Percentiles rank a stretch among this genome's conserved stretches.
Evolutionary conservation across 2,329 filamentous ascomycete species (phyloP).

Genomic region (Plenodomus biglobosus): DNA sequence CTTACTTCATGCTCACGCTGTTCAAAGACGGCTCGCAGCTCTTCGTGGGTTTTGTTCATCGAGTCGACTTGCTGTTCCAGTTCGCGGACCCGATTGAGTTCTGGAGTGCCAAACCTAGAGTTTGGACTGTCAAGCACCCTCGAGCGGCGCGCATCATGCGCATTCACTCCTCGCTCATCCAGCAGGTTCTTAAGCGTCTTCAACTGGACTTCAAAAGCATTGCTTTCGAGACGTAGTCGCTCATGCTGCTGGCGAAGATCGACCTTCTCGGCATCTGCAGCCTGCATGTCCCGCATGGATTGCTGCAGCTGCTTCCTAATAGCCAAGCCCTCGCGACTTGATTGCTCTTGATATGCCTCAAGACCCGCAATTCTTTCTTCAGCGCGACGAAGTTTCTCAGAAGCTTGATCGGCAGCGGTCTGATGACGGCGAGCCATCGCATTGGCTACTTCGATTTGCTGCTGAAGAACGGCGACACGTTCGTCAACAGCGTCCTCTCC

Average conservation of each 20-base stretch:
- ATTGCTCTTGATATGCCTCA: slow-evolving; percentile 96
- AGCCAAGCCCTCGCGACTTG: slow-evolving; percentile 85
- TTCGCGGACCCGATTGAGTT: slow-evolving; percentile 75
- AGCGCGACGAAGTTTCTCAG: slow-evolving; percentile 85
- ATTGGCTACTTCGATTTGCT: slow-evolving; percentile 77
- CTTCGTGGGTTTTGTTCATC: slow-evolving; percentile 78
- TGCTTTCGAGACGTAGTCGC: slow-evolving; percentile 88
- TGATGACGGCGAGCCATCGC: slow-evolving; percentile 84
- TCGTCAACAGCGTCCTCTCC: slow-evolving; percentile 57
- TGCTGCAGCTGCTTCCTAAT: slow-evolving; percentile 88
- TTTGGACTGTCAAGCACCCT: slow-evolving; percentile 72
- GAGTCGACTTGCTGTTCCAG: slow-evolving; percentile 84
- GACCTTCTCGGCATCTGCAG: slow-evolving; percentile 75
- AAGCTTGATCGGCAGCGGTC: slow-evolving; percentile 79
- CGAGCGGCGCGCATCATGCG: slow-evolving; percentile 69
- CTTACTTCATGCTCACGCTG: slow-evolving; percentile 84
- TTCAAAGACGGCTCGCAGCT: slow-evolving; percentile 76
- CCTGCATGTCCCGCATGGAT: slow-evolving; percentile 78
- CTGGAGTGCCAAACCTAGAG: slow-evolving; percentile 74
- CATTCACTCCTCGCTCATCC: slow-evolving; percentile 82
- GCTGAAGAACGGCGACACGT: slow-evolving; percentile 72
- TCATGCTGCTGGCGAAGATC: slow-evolving; percentile 82
- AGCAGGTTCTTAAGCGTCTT: slow-evolving; percentile 91
- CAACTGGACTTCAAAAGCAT: slow-evolving; percentile 88
- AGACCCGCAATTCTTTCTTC: slow-evolving; percentile 96